Percentiles rank a stretch among this genome's conserved stretches.
Evolutionary conservation across 2,329 filamentous ascomycete genomes (phyloP).

Genomic region (Apiospora marii): DNA sequence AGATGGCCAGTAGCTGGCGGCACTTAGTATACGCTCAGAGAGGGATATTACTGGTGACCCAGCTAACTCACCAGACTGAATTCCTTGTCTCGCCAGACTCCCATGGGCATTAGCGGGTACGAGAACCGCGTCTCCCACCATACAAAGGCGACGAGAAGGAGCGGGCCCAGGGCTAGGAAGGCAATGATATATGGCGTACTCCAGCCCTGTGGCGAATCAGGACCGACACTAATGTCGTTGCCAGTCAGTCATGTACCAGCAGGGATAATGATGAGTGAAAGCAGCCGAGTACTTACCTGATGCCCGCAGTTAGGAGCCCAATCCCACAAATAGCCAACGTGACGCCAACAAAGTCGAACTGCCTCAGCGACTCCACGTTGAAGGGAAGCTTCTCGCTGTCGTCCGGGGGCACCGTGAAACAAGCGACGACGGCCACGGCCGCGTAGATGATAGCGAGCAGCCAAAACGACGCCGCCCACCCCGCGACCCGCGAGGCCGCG

Average conservation of each 20-base stretch:
- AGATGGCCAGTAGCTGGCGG: background rate
- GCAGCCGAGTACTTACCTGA: conserved; percentile 47
- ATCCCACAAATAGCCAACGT: conserved; percentile 69
- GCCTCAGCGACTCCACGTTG: conserved; percentile 53
- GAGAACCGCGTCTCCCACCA: conserved; percentile 66
- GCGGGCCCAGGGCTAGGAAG: conserved; percentile 65
- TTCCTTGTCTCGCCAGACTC: conserved; percentile 67
- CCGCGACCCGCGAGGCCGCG: conserved; percentile 65
- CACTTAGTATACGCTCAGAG: background rate
- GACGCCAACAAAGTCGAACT: conserved; percentile 68
- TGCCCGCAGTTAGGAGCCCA: conserved; percentile 68
- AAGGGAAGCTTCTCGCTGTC: conserved; percentile 45
- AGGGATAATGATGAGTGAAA: conserved; percentile 52
- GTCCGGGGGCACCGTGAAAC: conserved; percentile 68
- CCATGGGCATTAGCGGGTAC: conserved; percentile 60
- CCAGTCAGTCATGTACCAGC: background rate
- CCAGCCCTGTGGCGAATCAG: conserved; percentile 59
- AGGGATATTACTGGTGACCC: background rate
- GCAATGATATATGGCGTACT: conserved; percentile 67
- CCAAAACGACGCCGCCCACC: conserved; percentile 70
- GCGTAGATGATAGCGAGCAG: conserved; percentile 70
- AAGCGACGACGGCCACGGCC: conserved; percentile 62
- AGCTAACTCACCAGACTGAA: conserved; percentile 63
- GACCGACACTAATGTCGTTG: background rate
- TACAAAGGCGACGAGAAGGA: conserved; percentile 63